Evolutionary conservation across 768 basidiomycete species (phyloP).

Genomic region (Leucocoprinus birnbaumii): DNA sequence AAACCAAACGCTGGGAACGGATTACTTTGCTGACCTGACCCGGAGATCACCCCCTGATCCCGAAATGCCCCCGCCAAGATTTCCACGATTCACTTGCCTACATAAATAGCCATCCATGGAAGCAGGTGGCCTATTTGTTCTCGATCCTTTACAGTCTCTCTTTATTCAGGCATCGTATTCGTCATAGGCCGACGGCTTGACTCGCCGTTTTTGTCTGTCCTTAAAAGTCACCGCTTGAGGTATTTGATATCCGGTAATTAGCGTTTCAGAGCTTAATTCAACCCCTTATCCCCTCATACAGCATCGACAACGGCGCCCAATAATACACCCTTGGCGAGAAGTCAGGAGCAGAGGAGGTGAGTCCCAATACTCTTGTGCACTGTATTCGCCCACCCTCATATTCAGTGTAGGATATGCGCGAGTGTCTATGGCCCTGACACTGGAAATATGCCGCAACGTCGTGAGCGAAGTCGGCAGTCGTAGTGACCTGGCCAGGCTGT

Average conservation of each 20-base stretch:
- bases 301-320: slow-evolving; percentile 7
- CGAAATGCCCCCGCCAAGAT: slow-evolving; percentile 36
- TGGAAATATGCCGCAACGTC: slow-evolving; percentile 58
- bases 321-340: slow-evolving; percentile 16
- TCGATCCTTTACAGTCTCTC: slow-evolving; percentile 16
- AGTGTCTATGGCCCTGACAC: slow-evolving; percentile 53
- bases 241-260: slow-evolving; percentile 6
- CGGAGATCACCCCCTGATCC: slow-evolving; percentile 38
- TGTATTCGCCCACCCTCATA: slow-evolving; percentile 3
- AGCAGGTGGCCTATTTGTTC: slow-evolving; percentile 10
- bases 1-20: slow-evolving; percentile 8
- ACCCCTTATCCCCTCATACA: slow-evolving; percentile 1
- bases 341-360: slow-evolving; percentile 26
- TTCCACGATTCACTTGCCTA: slow-evolving; percentile 34
- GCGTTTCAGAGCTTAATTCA: background rate
- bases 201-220: slow-evolving; percentile 1
- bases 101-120: slow-evolving; percentile 28
- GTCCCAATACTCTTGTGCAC: slow-evolving; percentile 9
- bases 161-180: slow-evolving; percentile 18
- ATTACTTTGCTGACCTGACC: slow-evolving; percentile 16
- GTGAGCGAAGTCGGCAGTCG: slow-evolving; percentile 48
- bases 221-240: slow-evolving; percentile 3
- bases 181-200: slow-evolving; percentile 14
- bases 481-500: slow-evolving; percentile 53
- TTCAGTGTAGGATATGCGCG: slow-evolving; percentile 38